phyloP scores from a whole-genome alignment of 2,329 filamentous ascomycete genomes.

The Fusarium acutatum region DNA sequence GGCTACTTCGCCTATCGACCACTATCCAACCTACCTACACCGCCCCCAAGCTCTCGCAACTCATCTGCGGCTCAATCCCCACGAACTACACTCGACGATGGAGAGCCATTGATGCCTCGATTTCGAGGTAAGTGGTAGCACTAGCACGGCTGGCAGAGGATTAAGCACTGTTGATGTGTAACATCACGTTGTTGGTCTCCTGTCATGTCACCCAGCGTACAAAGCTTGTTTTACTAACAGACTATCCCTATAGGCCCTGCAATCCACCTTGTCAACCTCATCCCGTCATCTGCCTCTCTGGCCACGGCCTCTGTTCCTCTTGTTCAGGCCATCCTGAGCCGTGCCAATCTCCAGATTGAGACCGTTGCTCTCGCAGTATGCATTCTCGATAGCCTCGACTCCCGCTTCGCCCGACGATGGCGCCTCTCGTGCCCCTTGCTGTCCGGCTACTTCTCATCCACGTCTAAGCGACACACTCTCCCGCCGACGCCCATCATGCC shows the following conservation, averaged over 20 bases:
- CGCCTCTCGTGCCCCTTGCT: conserved; percentile 65
- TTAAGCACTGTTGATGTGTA: not conserved
- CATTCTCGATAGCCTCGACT: conserved; percentile 71
- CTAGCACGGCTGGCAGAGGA: not conserved
- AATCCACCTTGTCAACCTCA: conserved; percentile 71
- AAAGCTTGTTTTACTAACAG: conserved; percentile 18
- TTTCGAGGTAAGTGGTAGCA: conserved; percentile 48
- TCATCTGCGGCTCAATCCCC: conserved; percentile 57
- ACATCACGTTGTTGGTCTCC: conserved; percentile 15
- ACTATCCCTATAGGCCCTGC: conserved; percentile 61
- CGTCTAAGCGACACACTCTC: conserved; percentile 59
- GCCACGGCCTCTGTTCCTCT: conserved; percentile 64
- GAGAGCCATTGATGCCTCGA: conserved; percentile 52
- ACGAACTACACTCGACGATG: conserved; percentile 53
- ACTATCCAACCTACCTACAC: conserved; percentile 73
- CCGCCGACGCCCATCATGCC: conserved; percentile 50
- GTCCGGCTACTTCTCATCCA: conserved; percentile 39
- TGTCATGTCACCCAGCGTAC: conserved; percentile 7
- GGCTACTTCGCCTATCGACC: conserved; percentile 72
- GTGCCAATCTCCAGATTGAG: conserved; percentile 66
- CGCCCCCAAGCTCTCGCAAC: conserved; percentile 63
- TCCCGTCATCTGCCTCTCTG: conserved; percentile 70
- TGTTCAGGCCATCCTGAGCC: conserved; percentile 68
- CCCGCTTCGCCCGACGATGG: conserved; percentile 70
- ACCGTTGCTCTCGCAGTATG: conserved; percentile 71